Evolutionary conservation across 495 filamentous ascomycete genomes (phyloP).

Genomic region (Penicillium taxi): DNA sequence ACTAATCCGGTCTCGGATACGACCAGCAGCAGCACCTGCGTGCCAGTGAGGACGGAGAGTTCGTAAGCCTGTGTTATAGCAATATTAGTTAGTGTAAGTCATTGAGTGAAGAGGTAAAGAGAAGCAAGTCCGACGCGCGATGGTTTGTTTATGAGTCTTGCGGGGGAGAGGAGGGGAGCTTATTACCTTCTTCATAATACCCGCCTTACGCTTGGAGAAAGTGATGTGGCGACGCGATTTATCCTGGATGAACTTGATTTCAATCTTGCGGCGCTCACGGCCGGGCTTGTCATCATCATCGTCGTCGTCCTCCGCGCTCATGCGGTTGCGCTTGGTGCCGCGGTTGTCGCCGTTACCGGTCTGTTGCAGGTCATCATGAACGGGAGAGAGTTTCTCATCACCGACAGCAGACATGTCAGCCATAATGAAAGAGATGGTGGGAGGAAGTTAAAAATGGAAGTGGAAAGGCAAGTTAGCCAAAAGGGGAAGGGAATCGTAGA

Average conservation of each 20-base stretch:
- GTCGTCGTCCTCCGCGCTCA: constrained; percentile 88
- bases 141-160: not conserved
- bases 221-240: constrained; percentile 99
- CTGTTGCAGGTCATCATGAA: constrained; percentile 46
- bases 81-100: not conserved
- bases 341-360: constrained; percentile 58
- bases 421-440: constrained; percentile 18
- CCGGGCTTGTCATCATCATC: constrained; percentile 98
- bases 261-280: constrained; percentile 98
- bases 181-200: constrained; percentile 99
- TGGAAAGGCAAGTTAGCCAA: constrained; percentile 25
- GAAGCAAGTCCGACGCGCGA: not conserved
- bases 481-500: constrained; percentile 42
- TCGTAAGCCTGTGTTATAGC: constrained; percentile 71
- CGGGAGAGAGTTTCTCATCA: constrained; percentile 42
- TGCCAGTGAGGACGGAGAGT: constrained; percentile 93
- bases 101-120: not conserved
- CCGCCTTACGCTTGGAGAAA: constrained; percentile 99
- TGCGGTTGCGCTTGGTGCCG: constrained; percentile 83
- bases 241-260: constrained; percentile 99
- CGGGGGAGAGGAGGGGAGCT: constrained; percentile 1
- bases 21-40: constrained; percentile 93
- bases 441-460: constrained; percentile 3
- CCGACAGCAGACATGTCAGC: constrained; percentile 40
- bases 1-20: constrained; percentile 98